Conservation (phyloP, 768 basidiomycete genomes). For the Amanita polypyramis region DNA sequence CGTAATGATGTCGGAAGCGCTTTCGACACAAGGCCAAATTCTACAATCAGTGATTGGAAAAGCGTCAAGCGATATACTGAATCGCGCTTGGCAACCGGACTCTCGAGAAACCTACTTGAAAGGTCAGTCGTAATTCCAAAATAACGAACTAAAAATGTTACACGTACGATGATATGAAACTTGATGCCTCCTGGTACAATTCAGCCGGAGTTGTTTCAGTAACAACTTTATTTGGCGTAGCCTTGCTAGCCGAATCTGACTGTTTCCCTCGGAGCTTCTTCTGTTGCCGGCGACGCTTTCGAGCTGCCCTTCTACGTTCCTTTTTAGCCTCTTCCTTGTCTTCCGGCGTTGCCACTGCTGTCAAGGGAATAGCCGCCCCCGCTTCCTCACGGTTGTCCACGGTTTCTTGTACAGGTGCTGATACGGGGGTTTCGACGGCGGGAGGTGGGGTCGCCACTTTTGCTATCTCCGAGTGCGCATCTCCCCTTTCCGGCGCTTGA, state of each 20-base stretch:
- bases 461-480: too few species aligned
- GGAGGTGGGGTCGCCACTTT: too few species aligned
- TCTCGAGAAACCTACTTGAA: slow-evolving; percentile 37
- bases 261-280: slow-evolving; percentile 1
- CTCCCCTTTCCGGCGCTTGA: neutral
- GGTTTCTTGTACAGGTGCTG: neutral
- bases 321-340: neutral
- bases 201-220: slow-evolving; percentile 14
- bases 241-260: neutral
- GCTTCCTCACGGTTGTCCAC: too few species aligned
- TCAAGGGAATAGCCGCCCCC: neutral
- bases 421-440: neutral
- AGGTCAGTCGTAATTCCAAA: neutral
- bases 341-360: neutral
- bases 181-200: slow-evolving; percentile 47
- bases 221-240: neutral
- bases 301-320: neutral
- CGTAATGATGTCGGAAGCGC: slow-evolving; percentile 48
- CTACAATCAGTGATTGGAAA: slow-evolving; percentile 66
- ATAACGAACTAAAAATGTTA: slow-evolving; percentile 5
- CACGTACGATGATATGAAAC: slow-evolving; percentile 55
- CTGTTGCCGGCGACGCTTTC: neutral
- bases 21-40: slow-evolving; percentile 51
- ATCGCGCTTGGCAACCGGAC: slow-evolving; percentile 32
- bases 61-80: slow-evolving; percentile 44